phyloP scores from a whole-genome alignment of 2,329 filamentous ascomycete species.

The Phyllosticta capitalensis region DNA sequence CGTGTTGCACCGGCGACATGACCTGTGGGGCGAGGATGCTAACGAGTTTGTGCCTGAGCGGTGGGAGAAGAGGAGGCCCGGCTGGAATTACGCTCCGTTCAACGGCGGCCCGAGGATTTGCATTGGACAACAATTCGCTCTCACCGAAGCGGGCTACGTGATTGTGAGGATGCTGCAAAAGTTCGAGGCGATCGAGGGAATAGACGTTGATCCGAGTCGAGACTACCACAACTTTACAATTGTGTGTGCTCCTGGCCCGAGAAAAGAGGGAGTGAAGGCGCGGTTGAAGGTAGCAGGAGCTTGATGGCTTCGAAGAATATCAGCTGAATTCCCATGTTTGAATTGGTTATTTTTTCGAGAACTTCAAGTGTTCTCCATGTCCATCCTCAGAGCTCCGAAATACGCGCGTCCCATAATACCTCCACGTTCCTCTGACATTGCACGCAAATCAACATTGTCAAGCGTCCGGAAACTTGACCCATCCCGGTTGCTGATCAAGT shows the following conservation, averaged over 20 bases:
- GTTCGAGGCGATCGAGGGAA: neutral
- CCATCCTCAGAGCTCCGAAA: no score
- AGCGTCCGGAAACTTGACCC: no score
- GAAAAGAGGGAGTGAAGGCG: neutral
- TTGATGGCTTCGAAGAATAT: neutral
- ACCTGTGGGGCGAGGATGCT: constrained; percentile 29
- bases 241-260: neutral
- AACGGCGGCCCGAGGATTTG: constrained; percentile 15
- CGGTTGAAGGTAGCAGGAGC: neutral
- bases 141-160: constrained; percentile 2
- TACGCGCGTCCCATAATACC: no score
- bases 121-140: neutral
- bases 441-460: no score
- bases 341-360: no score
- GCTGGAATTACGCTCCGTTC: constrained; percentile 24
- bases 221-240: constrained; percentile 1
- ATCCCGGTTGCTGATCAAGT: no score
- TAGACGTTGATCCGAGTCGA: neutral
- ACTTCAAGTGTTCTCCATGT: no score
- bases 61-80: constrained; percentile 21
- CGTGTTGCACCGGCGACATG: constrained; percentile 25
- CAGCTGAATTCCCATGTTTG: no score
- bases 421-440: no score
- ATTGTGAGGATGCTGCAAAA: constrained; percentile 1
- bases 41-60: constrained; percentile 27